These are phyloP conservation scores for Bimuria novae-zelandiae DNA, from an alignment of 2,329 filamentous ascomycete species.

Conservation along the genomic window DNA sequence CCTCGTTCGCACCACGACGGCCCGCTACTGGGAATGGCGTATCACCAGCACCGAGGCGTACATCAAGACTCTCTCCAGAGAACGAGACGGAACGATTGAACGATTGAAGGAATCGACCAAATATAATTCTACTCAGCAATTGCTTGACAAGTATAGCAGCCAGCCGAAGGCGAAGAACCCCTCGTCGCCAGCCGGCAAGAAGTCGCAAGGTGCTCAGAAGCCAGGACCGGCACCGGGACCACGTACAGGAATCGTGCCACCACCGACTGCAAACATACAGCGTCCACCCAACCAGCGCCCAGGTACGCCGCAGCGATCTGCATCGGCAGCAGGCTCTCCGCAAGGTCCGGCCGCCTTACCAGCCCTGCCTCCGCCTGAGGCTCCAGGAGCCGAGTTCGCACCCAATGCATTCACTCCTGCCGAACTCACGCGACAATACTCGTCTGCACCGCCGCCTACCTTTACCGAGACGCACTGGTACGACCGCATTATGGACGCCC, in stretches of 20 bases:
- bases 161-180: constrained; percentile 54
- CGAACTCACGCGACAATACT: constrained; percentile 36
- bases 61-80: constrained; percentile 74
- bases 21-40: constrained; percentile 79
- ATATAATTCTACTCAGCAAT: constrained; percentile 90
- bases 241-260: constrained; percentile 62
- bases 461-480: constrained; percentile 76
- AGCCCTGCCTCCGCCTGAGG: constrained; percentile 22
- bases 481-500: constrained; percentile 86
- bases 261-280: constrained; percentile 68
- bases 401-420: constrained; percentile 66
- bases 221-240: constrained; percentile 36
- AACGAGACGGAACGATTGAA: constrained; percentile 86
- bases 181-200: constrained; percentile 35
- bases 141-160: constrained; percentile 90
- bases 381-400: constrained; percentile 66
- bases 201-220: constrained; percentile 37
- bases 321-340: constrained; percentile 21
- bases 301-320: constrained; percentile 32
- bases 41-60: constrained; percentile 70
- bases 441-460: constrained; percentile 42
- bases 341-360: constrained; percentile 28
- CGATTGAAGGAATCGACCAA: constrained; percentile 94
- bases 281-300: constrained; percentile 39
- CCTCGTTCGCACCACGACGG: constrained; percentile 67